Evolutionary conservation across 345 rosid genomes (phyloP), one percentile per base, ranked within the genome.

Genomic region (Lumnitzera racemosa): DNA sequence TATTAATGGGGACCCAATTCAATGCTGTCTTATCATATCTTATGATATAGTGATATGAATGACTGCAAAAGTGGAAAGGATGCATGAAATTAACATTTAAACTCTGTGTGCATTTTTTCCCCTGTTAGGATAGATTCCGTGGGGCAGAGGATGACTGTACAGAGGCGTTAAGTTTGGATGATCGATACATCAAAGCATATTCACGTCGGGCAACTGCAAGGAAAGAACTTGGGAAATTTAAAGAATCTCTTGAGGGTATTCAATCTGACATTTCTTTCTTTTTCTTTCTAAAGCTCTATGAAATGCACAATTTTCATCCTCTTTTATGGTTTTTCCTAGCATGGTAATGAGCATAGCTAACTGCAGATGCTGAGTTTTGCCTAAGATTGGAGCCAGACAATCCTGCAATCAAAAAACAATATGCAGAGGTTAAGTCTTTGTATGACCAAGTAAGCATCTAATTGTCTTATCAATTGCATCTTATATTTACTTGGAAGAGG

Each of bases 81-180:
- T 36, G 47, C 52, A 24, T 65, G 15, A 15, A 27, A 49, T 36
- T 62, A 4, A 17, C 7, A 53, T 29, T 11, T 57, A 61, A 53
- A 49, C 63, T 25, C 62, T 24, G 58, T 56, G 47, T 56, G 29
- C 46, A 50, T 13, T 58, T 47, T 67, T 52, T 17, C 56, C 52
- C 46, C 20, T 61, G 49, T 13, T 56, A 12, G 23, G 31, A 69
- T 68, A 86, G 99, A 74, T 94, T 78, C 68, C 79, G 64, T 67
- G 90, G 87, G 71, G 96, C 97, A 52, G 99, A 84, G 72, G 82
- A 77, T 74, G 95, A 94, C 69, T 89, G 99, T 72, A 80, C 99
- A 27, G 97, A 94, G 85, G 91, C 91, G 54, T 77, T 94, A 67
- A 85, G 83, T 76, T 72, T 88, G 7, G 99, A 94, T 78, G 97